Percentiles rank a stretch among this genome's conserved stretches.
Conservation (phyloP, 495 filamentous ascomycete genomes). For the Xylaria curta region DNA sequence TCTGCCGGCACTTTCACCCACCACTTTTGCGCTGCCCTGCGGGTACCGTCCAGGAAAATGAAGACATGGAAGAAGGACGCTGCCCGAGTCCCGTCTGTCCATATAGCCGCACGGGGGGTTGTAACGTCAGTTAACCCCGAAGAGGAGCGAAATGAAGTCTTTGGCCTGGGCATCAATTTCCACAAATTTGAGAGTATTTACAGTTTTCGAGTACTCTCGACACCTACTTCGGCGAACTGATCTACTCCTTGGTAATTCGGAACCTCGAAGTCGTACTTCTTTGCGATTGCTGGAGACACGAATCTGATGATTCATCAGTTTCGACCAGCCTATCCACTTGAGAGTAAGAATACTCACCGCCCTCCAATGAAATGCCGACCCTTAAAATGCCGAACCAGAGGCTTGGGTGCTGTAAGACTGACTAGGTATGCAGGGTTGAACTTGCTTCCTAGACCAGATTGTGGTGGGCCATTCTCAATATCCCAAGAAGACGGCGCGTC, state of each 20-base stretch:
- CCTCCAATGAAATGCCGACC: slow-evolving; percentile 92
- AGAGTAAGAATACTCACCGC: slow-evolving; percentile 50
- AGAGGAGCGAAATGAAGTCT: background rate
- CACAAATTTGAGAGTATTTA: slow-evolving; percentile 39
- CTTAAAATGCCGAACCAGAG: slow-evolving; percentile 80
- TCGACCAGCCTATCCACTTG: background rate
- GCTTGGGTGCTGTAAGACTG: slow-evolving; percentile 93
- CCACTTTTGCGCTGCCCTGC: slow-evolving; percentile 49
- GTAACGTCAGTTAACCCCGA: slow-evolving; percentile 47
- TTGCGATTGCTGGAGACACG: slow-evolving; percentile 74
- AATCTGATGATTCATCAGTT: slow-evolving; percentile 63
- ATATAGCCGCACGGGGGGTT: slow-evolving; percentile 55
- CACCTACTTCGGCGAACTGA: slow-evolving; percentile 80
- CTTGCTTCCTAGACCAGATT: slow-evolving; percentile 74
- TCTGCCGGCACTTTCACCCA: slow-evolving; percentile 54
- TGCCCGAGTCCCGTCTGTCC: slow-evolving; percentile 58
- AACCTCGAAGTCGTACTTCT: slow-evolving; percentile 85
- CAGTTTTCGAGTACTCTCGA: slow-evolving; percentile 61
- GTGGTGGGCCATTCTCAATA: slow-evolving; percentile 83
- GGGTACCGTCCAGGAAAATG: slow-evolving; percentile 41
- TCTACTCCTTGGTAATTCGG: slow-evolving; percentile 88
- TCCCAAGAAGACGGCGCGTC: slow-evolving; percentile 95
- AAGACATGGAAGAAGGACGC: slow-evolving; percentile 54
- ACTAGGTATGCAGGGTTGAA: slow-evolving; percentile 82
- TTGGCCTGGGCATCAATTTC: slow-evolving; percentile 10